Conservation (phyloP, 1,284 basidiomycete genomes). For the Chalciporus piperatoides region DNA sequence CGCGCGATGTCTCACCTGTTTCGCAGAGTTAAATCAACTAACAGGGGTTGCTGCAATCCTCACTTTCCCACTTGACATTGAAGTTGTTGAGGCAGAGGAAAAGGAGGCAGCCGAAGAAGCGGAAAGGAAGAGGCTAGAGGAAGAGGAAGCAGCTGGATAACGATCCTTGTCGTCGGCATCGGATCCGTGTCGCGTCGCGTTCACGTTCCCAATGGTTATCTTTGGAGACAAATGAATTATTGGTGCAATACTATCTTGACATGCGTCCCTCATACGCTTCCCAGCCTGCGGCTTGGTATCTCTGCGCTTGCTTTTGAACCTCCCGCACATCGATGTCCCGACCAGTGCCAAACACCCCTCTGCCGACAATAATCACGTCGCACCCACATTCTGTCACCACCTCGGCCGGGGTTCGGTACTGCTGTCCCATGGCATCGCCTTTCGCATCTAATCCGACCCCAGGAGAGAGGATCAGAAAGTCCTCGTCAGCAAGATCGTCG, state of each 20-base stretch:
- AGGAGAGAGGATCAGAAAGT: constrained; percentile 91
- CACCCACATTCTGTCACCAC: constrained; percentile 86
- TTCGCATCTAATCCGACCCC: constrained; percentile 85
- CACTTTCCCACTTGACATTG: constrained; percentile 94
- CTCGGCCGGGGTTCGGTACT: constrained; percentile 89
- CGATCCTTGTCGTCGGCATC: constrained; percentile 1
- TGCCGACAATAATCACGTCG: constrained; percentile 97
- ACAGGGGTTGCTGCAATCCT: constrained; percentile 96
- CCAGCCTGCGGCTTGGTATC: constrained; percentile 90
- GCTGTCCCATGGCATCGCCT: constrained; percentile 92
- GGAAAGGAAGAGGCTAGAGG: constrained; percentile 32
- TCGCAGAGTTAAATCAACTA: constrained; percentile 86
- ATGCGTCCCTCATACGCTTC: constrained; percentile 62
- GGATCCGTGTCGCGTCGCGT: neutral
- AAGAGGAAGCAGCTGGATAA: constrained; percentile 32
- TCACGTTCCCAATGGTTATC: neutral
- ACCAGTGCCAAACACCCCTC: constrained; percentile 88
- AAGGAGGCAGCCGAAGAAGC: constrained; percentile 57
- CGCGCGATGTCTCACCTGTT: constrained; percentile 13
- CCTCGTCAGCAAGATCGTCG: constrained; percentile 46
- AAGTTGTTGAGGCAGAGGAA: constrained; percentile 88
- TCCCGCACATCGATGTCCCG: constrained; percentile 54
- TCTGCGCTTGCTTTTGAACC: constrained; percentile 70
- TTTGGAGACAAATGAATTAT: neutral
- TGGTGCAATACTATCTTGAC: constrained; percentile 9